Base-by-base conservation (phyloP, 2,329 filamentous ascomycete genomes). In the Colletotrichum cereale region DNA sequence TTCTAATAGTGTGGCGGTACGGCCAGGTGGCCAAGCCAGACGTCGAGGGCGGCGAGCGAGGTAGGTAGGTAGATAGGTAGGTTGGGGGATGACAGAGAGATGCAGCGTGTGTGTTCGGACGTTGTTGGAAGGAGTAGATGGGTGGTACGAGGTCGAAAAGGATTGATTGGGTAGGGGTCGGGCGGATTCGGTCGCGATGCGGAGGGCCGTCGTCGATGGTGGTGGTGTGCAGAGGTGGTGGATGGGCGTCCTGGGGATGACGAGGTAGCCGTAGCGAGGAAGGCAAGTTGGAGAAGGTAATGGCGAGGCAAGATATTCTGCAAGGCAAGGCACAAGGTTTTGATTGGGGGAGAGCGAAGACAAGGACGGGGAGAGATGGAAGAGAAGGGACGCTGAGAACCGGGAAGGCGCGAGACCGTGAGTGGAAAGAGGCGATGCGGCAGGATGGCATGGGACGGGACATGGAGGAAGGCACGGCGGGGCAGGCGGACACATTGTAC, bases 1-100 rank as follows among this genome's bases (percentile, higher is more conserved):
- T 40, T 44, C 21, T 3, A n/a, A 60, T 24, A 31, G 29, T 10
- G 16, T 34, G 47, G 24, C 24, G 61, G 48, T 55, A 38, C 42
- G 12, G 31, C 55, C 47, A 71, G 26, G 64, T 67, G 63, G 57
- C 63, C 67, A 62, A 67, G 67, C 42, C 56, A 18, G 67, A 52
- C 31, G 64, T 60, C 48, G 24, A n/a, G 26, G 50, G n/a, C 42
- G 16, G 47, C 34, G 62, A 34, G 31, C 29, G 29, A 44, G 18
- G 61, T 42, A 21, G n/a, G 47, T 42, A 47, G 44, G 44, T n/a
- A 44, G 18, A 48, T 42, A 21, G n/a, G 47, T 42, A 47, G 44
- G 44, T n/a, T 38, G 26, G 31, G 55, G 67, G 52, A 44, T 55
- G 55, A 34, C 66, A 38, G 67, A 40, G 38, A 36, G n/a, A 44